Conservation (phyloP, 2,329 filamentous ascomycete genomes). For the Colletotrichum cuscutae region DNA sequence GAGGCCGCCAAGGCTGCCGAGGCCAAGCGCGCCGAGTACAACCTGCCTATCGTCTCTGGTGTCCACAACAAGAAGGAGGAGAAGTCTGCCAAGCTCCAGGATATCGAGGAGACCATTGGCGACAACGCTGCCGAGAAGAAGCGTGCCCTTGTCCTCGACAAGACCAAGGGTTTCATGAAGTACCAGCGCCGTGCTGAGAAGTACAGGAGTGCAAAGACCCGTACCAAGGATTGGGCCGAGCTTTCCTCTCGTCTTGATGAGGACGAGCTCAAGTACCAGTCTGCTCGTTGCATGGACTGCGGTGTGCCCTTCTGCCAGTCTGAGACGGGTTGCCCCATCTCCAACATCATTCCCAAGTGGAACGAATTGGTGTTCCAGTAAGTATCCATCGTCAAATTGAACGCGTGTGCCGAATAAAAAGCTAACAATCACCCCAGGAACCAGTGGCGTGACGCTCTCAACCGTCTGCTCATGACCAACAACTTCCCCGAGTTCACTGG, state of each 20-base stretch:
- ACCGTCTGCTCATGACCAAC: slow-evolving; percentile 94
- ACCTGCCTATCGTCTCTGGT: slow-evolving; percentile 80
- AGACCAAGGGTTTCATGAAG: slow-evolving; percentile 98
- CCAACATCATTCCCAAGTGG: slow-evolving; percentile 98
- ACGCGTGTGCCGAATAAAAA: too few species aligned
- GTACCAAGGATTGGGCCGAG: slow-evolving; percentile 94
- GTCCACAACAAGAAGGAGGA: slow-evolving; percentile 73
- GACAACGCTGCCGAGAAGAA: slow-evolving; percentile 91
- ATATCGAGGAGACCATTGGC: slow-evolving; percentile 91
- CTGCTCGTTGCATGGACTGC: slow-evolving; percentile 98
- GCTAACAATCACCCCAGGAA: slow-evolving; percentile 43
- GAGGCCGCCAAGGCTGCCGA: slow-evolving; percentile 87
- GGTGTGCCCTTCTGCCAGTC: slow-evolving; percentile 99
- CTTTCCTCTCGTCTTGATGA: slow-evolving; percentile 87
- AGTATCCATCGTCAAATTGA: too few species aligned
- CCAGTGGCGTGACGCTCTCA: slow-evolving; percentile 92
- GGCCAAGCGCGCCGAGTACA: slow-evolving; percentile 85
- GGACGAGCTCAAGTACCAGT: slow-evolving; percentile 96
- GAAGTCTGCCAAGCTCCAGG: slow-evolving; percentile 75
- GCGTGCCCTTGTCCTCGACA: slow-evolving; percentile 91
- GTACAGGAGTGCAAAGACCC: slow-evolving; percentile 84
- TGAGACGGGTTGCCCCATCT: slow-evolving; percentile 94
- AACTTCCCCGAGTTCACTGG: slow-evolving; percentile 99
- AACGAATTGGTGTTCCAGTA: slow-evolving; percentile 80
- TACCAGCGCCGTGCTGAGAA: slow-evolving; percentile 94